phyloP scores from a whole-genome alignment of 176 grass and related monocot species.

The Oryza brachyantha region DNA sequence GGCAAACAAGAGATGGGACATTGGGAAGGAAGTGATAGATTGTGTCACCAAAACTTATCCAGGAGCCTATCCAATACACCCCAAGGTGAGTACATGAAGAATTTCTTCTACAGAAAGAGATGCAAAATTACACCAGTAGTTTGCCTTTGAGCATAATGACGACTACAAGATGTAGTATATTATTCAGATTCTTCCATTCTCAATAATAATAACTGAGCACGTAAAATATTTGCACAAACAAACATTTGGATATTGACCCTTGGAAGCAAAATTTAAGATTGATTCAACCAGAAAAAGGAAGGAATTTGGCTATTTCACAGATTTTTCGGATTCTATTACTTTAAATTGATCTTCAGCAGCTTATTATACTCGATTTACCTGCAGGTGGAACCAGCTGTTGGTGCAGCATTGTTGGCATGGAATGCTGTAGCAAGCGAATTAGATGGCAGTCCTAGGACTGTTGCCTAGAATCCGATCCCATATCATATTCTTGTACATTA shows the following conservation, averaged over 20 bases:
- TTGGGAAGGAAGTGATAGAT: conserved; percentile 70
- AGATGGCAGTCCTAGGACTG: conserved; percentile 27
- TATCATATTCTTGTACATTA: conserved; percentile 30
- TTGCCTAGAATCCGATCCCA: not conserved
- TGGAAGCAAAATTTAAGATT: not conserved
- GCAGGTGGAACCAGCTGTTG: conserved; percentile 83
- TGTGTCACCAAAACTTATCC: conserved; percentile 57
- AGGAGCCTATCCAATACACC: conserved; percentile 67
- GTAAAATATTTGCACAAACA: not conserved
- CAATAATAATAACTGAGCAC: conserved; percentile 1
- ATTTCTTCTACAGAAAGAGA: too few relatives aligned
- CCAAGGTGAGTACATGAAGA: conserved; percentile 56
- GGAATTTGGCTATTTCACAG: not conserved
- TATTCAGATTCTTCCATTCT: not conserved
- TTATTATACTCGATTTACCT: conserved; percentile 24
- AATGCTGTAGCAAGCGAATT: conserved; percentile 46
- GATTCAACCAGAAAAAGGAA: not conserved
- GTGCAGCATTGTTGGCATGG: conserved; percentile 70
- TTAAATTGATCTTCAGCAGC: not conserved
- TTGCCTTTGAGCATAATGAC: conserved; percentile 5
- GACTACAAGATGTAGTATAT: conserved; percentile 3
- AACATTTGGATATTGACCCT: not conserved
- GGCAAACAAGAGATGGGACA: conserved; percentile 75
- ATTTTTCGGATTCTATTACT: not conserved
- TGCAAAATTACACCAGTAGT: conserved; percentile 4